Conservation (phyloP, 495 filamentous ascomycete genomes). For the Lasiosphaeria ovina region DNA sequence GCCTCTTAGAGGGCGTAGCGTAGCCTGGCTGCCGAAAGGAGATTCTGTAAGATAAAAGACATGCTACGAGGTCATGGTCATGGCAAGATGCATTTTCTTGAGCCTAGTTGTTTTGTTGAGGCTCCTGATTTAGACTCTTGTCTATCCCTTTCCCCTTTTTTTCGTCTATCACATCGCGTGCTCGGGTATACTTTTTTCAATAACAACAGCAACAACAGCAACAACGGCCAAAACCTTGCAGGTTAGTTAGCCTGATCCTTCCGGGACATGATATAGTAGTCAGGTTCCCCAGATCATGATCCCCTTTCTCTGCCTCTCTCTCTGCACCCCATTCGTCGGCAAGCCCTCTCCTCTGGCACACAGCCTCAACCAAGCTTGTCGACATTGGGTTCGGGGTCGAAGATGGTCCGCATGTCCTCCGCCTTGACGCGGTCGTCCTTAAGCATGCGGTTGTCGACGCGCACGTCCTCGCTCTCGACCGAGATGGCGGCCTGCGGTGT, state of each 20-base stretch:
- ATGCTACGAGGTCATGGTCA: slow-evolving; percentile 8
- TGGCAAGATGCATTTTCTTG: background rate
- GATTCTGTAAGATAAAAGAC: slow-evolving; percentile 6
- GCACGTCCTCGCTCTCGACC: slow-evolving; percentile 85
- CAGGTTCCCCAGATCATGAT: no score
- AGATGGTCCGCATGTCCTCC: slow-evolving; percentile 59
- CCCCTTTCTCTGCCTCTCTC: slow-evolving; percentile 1
- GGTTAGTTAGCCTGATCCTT: no score
- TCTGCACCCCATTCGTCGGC: background rate
- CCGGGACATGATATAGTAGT: no score
- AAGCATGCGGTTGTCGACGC: slow-evolving; percentile 84
- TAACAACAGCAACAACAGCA: background rate
- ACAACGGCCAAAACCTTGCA: background rate
- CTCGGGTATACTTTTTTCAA: background rate
- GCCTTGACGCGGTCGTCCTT: slow-evolving; percentile 81
- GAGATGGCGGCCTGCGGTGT: slow-evolving; percentile 75
- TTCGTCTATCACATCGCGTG: background rate
- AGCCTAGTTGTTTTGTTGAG: background rate
- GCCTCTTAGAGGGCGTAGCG: no score
- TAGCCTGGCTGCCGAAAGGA: no score
- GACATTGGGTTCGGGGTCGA: slow-evolving; percentile 67
- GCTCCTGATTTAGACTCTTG: background rate
- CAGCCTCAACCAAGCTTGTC: slow-evolving; percentile 67
- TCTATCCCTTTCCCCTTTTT: background rate
- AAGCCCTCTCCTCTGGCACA: background rate